Conservation (phyloP, 805 yeast genomes). For the Pichia heedii region DNA sequence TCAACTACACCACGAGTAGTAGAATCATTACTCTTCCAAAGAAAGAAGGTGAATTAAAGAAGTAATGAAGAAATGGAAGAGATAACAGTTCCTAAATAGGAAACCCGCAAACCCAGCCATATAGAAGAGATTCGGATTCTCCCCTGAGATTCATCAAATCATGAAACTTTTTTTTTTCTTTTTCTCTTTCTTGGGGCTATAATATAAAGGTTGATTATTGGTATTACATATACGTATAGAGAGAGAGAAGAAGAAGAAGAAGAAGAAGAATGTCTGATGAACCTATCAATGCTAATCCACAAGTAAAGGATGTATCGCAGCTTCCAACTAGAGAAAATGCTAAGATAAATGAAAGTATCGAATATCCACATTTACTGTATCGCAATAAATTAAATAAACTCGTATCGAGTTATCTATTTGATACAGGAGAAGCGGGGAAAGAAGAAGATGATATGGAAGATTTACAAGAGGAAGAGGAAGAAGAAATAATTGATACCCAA, state of each 20-base stretch:
- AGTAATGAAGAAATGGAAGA: neutral
- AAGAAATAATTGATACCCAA: constrained; percentile 73
- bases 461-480: constrained; percentile 19
- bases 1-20: too few species aligned
- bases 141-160: neutral
- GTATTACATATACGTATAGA: too few species aligned
- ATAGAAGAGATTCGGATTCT: neutral
- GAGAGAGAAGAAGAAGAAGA: too few species aligned
- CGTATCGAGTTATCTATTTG: constrained; percentile 2
- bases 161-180: neutral
- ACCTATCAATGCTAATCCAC: constrained; percentile 87
- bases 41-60: neutral
- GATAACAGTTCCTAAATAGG: neutral
- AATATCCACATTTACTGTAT: constrained; percentile 1
- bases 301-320: constrained; percentile 62
- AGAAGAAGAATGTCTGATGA: constrained; percentile 33
- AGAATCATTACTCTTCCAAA: too few species aligned
- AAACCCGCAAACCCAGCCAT: constrained; percentile 6
- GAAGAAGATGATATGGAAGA: neutral
- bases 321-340: constrained; percentile 55
- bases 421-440: neutral
- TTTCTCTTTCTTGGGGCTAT: too few species aligned
- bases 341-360: neutral
- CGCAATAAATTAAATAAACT: neutral
- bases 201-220: too few species aligned